Base-by-base conservation (phyloP, 139 green algal species). In the Parachlorella kessleri region DNA sequence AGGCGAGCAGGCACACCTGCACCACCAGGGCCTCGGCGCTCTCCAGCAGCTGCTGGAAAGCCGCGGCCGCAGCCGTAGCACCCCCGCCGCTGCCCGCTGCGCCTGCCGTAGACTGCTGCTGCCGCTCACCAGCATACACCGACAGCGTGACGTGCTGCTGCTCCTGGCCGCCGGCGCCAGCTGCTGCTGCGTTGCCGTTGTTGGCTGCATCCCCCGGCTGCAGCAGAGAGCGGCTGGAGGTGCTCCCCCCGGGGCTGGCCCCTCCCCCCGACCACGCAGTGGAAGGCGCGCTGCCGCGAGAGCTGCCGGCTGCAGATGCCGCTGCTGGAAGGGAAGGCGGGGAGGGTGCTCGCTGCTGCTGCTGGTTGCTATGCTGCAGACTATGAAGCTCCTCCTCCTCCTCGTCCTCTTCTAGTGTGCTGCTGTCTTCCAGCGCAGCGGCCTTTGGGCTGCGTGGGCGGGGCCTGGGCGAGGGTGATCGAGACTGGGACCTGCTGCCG, bases 361-460 rank as follows among this genome's bases (percentile, higher is more conserved):
- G 74, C 74, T 79, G 74, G 63, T 79, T 40, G 23, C 32, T 1
- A 18, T 35, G 18, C 21, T 55, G 72, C 55, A 33, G 33, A 7
- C 55, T 67, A n/a, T 38, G 38, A 36, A 37, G 37, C 1, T 35
- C 21, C 36, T 41, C n/a, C 39, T n/a, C 32, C 24, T 38, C 55
- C 55, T 71, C 55, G 24, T 24, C 36, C 26, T 39, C 53, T 26
- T 5, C 26, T 3, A 3, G 28, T 33, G 2, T 24, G 28, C 24
- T 4, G 9, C 1, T 2, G 39, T 38, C 35, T 63, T 10, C 6
- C 55, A 2, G 73, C 55, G 23, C 68, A 87, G 33, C 33, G 69
- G 42, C 73, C 72, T 73, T 41, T 68, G 42, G 37, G 36, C 80
- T 32, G 81, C 81, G 73, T 5, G 21, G n/a, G n/a, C 73, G 37